Conservation (phyloP, 352 stramenopile species). For the Globisporangium lucens region DNA sequence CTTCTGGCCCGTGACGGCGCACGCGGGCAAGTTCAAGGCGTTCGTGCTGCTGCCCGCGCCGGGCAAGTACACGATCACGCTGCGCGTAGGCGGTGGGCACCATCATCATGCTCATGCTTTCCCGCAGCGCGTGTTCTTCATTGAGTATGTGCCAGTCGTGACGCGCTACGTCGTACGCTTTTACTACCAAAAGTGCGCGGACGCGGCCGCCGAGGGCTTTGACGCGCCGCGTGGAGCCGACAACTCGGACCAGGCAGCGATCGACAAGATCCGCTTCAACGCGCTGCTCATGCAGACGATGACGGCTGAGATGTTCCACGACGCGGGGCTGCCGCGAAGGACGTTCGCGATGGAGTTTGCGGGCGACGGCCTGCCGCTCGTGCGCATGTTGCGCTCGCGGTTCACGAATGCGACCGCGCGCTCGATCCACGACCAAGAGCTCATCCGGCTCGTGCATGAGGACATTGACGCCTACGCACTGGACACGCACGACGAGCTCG, state of each 20-base stretch:
- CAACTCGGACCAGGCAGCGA: constrained; percentile 48
- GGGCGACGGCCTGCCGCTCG: constrained; percentile 39
- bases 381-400: constrained; percentile 47
- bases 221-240: constrained; percentile 48
- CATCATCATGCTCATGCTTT: background rate
- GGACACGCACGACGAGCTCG: constrained; percentile 25
- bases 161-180: constrained; percentile 51
- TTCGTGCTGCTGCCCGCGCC: constrained; percentile 50
- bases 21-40: constrained; percentile 52
- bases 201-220: constrained; percentile 44
- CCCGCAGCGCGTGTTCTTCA: constrained; percentile 24
- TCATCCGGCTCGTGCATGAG: constrained; percentile 47
- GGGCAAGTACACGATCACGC: constrained; percentile 36
- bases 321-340: constrained; percentile 31
- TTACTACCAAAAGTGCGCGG: constrained; percentile 62
- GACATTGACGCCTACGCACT: constrained; percentile 44
- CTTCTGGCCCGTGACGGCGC: constrained; percentile 45
- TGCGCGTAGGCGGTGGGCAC: constrained; percentile 15
- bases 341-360: constrained; percentile 61
- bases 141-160: constrained; percentile 32
- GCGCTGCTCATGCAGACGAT: constrained; percentile 57
- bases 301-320: constrained; percentile 48
- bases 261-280: constrained; percentile 51
- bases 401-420: constrained; percentile 53
- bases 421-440: constrained; percentile 51